Conservation (phyloP, 2,329 filamentous ascomycete genomes). For the Phoma sp. region DNA sequence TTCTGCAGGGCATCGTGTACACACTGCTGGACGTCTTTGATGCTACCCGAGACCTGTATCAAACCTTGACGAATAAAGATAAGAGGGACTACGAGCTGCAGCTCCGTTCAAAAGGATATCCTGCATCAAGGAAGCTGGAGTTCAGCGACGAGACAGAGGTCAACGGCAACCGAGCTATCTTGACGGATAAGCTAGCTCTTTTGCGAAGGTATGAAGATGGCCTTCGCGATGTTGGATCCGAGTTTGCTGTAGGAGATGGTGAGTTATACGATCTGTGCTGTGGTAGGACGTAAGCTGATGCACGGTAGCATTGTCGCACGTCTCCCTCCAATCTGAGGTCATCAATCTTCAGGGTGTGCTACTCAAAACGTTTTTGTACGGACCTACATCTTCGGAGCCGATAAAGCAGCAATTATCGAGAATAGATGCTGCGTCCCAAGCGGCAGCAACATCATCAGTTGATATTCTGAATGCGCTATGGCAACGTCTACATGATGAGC, state of each 20-base stretch:
- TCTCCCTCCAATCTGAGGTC: constrained; percentile 44
- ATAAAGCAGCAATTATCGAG: constrained; percentile 43
- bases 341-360: constrained; percentile 45
- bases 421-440: constrained; percentile 40
- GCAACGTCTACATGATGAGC: constrained; percentile 31
- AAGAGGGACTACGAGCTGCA: constrained; percentile 42
- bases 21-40: constrained; percentile 46
- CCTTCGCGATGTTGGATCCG: constrained; percentile 34
- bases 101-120: constrained; percentile 40
- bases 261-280: constrained; percentile 3
- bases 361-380: constrained; percentile 45
- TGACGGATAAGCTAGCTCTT: constrained; percentile 44
- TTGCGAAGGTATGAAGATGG: constrained; percentile 41
- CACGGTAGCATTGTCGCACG: constrained; percentile 39
- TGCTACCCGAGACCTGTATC: constrained; percentile 42
- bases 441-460: constrained; percentile 37
- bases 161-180: constrained; percentile 37
- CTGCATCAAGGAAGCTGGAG: constrained; percentile 33
- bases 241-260: constrained; percentile 46
- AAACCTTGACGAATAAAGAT: constrained; percentile 42
- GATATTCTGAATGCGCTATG: constrained; percentile 38
- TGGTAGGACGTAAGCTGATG: background rate
- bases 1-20: constrained; percentile 43
- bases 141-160: constrained; percentile 37
- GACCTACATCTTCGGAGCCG: constrained; percentile 41